These are phyloP conservation scores for Coniosporium tulheliwenetii DNA, from an alignment of 2,329 filamentous ascomycete genomes.

Conservation along the genomic window DNA sequence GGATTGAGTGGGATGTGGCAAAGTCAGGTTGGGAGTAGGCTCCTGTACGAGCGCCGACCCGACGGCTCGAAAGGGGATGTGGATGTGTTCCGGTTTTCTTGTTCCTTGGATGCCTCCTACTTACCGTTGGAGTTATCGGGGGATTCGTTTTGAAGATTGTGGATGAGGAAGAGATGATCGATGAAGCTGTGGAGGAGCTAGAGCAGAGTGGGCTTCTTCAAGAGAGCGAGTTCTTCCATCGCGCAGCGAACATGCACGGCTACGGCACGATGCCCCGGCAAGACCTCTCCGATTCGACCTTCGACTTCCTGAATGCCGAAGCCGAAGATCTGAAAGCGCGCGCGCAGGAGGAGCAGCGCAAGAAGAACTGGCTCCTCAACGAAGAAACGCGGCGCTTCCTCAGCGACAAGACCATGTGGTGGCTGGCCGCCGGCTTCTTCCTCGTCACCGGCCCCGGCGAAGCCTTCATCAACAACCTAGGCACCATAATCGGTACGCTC, in stretches of 20 bases:
- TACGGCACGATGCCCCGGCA: conserved; percentile 47
- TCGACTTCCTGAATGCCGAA: conserved; percentile 27
- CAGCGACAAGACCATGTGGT: conserved; percentile 88
- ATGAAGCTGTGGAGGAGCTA: conserved; percentile 79
- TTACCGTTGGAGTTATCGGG: conserved; percentile 57
- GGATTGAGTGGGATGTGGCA: conserved; percentile 93
- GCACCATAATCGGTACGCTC: conserved; percentile 80
- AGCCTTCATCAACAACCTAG: conserved; percentile 93
- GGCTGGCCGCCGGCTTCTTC: conserved; percentile 78
- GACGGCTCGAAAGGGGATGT: conserved; percentile 47
- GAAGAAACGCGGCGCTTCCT: conserved; percentile 79
- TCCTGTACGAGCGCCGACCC: conserved; percentile 54
- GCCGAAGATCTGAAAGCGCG: conserved; percentile 28
- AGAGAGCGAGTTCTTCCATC: conserved; percentile 56
- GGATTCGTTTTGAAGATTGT: conserved; percentile 62
- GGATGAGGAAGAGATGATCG: conserved; percentile 74
- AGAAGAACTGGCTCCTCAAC: conserved; percentile 84
- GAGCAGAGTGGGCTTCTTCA: conserved; percentile 74
- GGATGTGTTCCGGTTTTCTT: conserved; percentile 77
- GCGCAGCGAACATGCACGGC: conserved; percentile 34
- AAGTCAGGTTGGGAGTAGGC: conserved; percentile 67
- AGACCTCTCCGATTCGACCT: conserved; percentile 29
- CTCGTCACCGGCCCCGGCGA: conserved; percentile 91
- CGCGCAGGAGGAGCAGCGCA: conserved; percentile 43
- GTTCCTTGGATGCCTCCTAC: conserved; percentile 61